Evolutionary conservation across 1,284 basidiomycete genomes (phyloP).

Genomic region (Meripilus lineatus): DNA sequence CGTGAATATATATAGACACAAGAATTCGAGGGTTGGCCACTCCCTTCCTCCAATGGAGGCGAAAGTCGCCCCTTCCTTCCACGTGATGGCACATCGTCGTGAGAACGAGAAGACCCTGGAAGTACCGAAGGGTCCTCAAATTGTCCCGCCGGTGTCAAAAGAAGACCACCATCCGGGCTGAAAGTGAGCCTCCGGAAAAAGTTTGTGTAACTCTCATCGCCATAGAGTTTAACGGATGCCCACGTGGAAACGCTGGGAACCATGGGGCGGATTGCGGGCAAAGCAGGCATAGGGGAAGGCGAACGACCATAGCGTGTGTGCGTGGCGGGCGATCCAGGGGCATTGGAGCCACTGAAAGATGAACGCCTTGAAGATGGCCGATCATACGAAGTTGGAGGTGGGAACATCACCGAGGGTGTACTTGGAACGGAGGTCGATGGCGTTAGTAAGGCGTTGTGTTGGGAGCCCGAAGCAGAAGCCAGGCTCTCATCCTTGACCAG

Average conservation of each 20-base stretch:
- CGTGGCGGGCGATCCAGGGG: slow-evolving; percentile 68
- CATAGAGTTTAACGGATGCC: slow-evolving; percentile 72
- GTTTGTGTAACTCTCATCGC: slow-evolving; percentile 92
- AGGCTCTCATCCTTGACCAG: slow-evolving; percentile 30
- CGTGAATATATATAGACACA: slow-evolving; percentile 96
- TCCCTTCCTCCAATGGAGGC: slow-evolving; percentile 27
- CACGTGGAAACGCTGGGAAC: slow-evolving; percentile 43
- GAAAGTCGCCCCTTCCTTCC: slow-evolving; percentile 51
- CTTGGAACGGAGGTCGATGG: slow-evolving; percentile 58
- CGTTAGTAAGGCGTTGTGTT: slow-evolving; percentile 45
- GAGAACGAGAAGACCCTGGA: slow-evolving; percentile 31
- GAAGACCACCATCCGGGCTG: slow-evolving; percentile 89
- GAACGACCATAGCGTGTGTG: slow-evolving; percentile 72
- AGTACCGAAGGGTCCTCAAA: slow-evolving; percentile 84
- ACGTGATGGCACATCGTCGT: slow-evolving; percentile 42
- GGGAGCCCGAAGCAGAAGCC: slow-evolving; percentile 20
- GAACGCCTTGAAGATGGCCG: slow-evolving; percentile 74
- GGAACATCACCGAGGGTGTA: slow-evolving; percentile 63
- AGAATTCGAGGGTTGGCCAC: slow-evolving; percentile 34
- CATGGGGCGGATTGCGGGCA: slow-evolving; percentile 76
- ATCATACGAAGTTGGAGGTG: slow-evolving; percentile 64
- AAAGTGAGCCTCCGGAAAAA: slow-evolving; percentile 95
- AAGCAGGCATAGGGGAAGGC: slow-evolving; percentile 86
- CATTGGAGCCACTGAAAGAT: slow-evolving; percentile 81
- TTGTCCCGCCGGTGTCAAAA: slow-evolving; percentile 94